Percentiles rank a stretch among this genome's conserved stretches.
Conservation (phyloP, 495 filamentous ascomycete genomes). For the Aspergillus conjunctus region DNA sequence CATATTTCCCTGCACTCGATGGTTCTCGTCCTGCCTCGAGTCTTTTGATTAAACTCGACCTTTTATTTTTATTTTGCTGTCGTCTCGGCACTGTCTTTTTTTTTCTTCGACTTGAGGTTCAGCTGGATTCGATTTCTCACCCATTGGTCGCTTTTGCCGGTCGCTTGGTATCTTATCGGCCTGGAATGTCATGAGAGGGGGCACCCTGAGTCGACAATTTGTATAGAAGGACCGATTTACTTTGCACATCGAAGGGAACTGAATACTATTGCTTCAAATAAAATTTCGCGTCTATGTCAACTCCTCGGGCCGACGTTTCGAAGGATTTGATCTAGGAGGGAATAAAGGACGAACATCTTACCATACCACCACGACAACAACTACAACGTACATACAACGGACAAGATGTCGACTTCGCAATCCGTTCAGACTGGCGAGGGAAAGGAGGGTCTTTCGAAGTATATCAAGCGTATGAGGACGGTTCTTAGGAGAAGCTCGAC, state of each 20-base stretch:
- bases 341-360: neutral
- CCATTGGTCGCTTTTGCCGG: neutral
- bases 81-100: neutral
- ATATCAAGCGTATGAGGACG: slow-evolving; percentile 64
- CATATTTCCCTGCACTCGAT: slow-evolving; percentile 8
- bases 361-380: neutral
- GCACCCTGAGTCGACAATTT: neutral
- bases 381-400: neutral
- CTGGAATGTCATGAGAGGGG: slow-evolving; percentile 6
- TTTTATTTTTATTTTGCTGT: neutral
- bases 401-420: slow-evolving; percentile 34
- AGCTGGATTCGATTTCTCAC: neutral
- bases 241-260: neutral
- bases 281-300: neutral
- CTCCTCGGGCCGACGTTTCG: neutral
- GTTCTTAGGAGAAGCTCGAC: slow-evolving; percentile 57
- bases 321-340: slow-evolving; percentile 4
- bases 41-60: neutral
- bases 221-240: neutral
- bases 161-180: neutral
- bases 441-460: slow-evolving; percentile 64
- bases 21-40: neutral
- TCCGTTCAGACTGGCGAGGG: slow-evolving; percentile 33
- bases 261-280: neutral
- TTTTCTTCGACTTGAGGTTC: neutral